Evolutionary conservation across 345 rosid species (phyloP), one percentile per base, ranked within the genome.

Genomic region (Carallia brachiata): DNA sequence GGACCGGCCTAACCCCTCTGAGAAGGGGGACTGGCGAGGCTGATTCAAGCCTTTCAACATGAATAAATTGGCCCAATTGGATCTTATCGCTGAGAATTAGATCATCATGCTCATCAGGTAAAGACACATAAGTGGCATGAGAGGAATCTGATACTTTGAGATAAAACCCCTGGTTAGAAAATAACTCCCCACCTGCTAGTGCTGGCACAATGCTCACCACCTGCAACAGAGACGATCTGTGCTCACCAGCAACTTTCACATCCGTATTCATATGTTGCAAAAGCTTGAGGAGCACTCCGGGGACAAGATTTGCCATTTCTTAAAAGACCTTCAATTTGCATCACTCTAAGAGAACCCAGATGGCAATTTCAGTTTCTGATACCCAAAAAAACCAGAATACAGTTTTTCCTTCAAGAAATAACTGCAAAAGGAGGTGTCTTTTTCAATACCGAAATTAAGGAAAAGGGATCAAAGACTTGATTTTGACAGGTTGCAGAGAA

Each of bases 121-220:
- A 82, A 73, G 97, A 92, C 9, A 90, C 97, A 57, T 90, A 95
- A 44, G 97, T 92, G 30, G 99, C 99, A 76, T 92, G 99, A 52
- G 96, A 92, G 1, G 99, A 95, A 88, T 95, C 99, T 44, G 99
- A 95, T 70, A 95, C 97, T 84, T 86, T 95, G 18, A 95, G 85
- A 78, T 89, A 95, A 70, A 95, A 95, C 7, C 99, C 99, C 54
- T 95, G 92, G 70, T 90, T 95, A 2, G 93, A 68, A 70, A 95
- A 95, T 1, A 95, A 85, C 86, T 92, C 99, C 31, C 97, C 93
- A 32, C 97, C 99, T 8, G 99, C 97, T 34, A 95, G 65, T 17
- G 97, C 97, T 6, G 97, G 99, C 0, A 95, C 97, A 62, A 95
- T 95, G 77, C 99, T 90, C 74, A 95, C 84, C 0, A 95, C 99